phyloP scores from a whole-genome alignment of 78 protist species.

The Cavenderia fasciculata region DNA sequence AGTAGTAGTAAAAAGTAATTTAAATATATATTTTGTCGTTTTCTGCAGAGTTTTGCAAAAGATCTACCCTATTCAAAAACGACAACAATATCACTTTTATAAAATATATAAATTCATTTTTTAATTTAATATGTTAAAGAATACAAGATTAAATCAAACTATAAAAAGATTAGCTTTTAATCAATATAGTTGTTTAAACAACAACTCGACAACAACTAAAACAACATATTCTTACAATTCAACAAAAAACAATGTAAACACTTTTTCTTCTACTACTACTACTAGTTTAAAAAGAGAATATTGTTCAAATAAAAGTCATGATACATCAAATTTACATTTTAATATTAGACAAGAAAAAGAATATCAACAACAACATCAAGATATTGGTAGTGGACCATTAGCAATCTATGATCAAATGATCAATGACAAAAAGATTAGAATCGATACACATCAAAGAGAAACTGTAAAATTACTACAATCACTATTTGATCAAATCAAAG shows the following conservation, averaged over 20 bases:
- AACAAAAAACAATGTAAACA: too few species aligned
- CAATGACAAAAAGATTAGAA: constrained; percentile 20
- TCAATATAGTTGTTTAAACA: too few species aligned
- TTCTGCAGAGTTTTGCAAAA: not conserved
- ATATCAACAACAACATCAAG: not conserved
- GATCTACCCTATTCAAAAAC: too few species aligned
- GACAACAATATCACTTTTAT: too few species aligned
- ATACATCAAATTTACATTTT: not conserved
- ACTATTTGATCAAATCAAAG: constrained; percentile 48
- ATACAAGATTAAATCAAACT: too few species aligned
- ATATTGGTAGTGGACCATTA: constrained; percentile 43
- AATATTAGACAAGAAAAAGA: not conserved
- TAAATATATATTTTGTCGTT: not conserved
- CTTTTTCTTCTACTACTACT: too few species aligned
- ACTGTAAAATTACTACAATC: constrained; percentile 65
- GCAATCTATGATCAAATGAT: constrained; percentile 28
- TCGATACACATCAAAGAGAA: constrained; percentile 30
- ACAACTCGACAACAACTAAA: too few species aligned
- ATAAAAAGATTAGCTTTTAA: too few species aligned
- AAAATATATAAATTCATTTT: too few species aligned
- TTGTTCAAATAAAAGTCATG: not conserved
- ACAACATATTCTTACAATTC: too few species aligned
- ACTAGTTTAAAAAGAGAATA: too few species aligned
- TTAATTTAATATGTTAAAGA: too few species aligned
- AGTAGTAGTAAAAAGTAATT: not conserved